Evolutionary conservation across 2,329 filamentous ascomycete species (phyloP), one percentile per base, ranked within the genome.

Genomic region (Byssothecium circinans): DNA sequence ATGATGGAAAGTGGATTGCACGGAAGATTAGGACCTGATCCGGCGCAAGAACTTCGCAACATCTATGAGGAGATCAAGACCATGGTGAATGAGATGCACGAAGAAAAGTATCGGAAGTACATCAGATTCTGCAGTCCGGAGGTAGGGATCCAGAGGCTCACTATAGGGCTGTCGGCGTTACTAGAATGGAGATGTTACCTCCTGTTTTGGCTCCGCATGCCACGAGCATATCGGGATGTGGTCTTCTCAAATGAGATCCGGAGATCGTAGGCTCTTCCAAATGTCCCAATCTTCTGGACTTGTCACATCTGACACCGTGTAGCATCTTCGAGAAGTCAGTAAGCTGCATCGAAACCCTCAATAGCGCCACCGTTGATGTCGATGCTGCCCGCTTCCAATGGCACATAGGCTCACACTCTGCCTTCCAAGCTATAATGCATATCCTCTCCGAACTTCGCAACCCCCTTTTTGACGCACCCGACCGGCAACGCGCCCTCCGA

Each of bases 301-400:
- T 34, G 23, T 8, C 30, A 41, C 12, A 34, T 52, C 34, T 42
- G 32, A 50, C 20, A n/a, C 11, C 29, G 11, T 19, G 12, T 32
- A 72, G 68, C 1, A 71, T 72, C 15, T 71, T 72, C 25, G 64
- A 69, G 27, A 70, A 71, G 30, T 71, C 68, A 1, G 56, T 72
- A n/a, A 70, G 65, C 23, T 65, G 64, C 22, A 65, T 72, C 29
- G 68, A 72, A 40, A 65, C 67, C 0, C 48, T 71, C 12, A 72
- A 71, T 36, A 57, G 58, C 20, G 66, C 68, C 2, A 61, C 61
- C 4, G 54, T 64, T 14, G 69, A 71, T 49, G 60, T 65, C 3
- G 64, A 71, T 18, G 66, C 62, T 10, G 68, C 65, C 39, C 64
- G 63, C 2, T 72, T 70, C 38, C 67, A 67, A 18, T 72, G 69